These are phyloP conservation scores for Begonia masoniana DNA, from an alignment of 306 rosid species.

Conservation along the genomic window DNA sequence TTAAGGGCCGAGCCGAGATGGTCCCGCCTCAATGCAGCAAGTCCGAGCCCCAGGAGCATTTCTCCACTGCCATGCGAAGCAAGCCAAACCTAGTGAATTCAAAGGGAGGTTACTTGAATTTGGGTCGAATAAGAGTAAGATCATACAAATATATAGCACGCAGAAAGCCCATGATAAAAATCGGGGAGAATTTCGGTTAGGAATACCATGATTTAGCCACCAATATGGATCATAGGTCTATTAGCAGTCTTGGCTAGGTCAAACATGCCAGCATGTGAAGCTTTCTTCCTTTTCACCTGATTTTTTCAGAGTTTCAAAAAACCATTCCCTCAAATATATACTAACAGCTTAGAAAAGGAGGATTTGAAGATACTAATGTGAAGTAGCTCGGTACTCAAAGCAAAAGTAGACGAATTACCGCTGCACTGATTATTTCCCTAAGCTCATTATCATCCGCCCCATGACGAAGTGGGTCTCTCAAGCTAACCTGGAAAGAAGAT, in stretches of 20 bases:
- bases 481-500: slow-evolving; percentile 42
- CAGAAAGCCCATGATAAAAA: no score
- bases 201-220: slow-evolving; percentile 52
- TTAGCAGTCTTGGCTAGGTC: slow-evolving; percentile 84
- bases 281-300: slow-evolving; percentile 91
- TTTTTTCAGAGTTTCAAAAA: slow-evolving; percentile 7
- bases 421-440: slow-evolving; percentile 61
- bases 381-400: no score
- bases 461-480: slow-evolving; percentile 73
- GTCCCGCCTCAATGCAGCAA: no score
- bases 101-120: no score
- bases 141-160: no score
- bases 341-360: no score
- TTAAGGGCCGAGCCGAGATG: no score
- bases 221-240: slow-evolving; percentile 95
- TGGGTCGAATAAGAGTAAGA: no score
- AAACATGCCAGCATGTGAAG: slow-evolving; percentile 92
- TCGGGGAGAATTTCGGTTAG: not conserved
- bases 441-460: slow-evolving; percentile 72
- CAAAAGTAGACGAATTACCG: slow-evolving; percentile 14
- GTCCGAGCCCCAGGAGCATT: no score
- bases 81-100: no score
- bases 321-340: not conserved
- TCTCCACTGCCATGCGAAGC: no score
- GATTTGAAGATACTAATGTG: no score